These are phyloP conservation scores for Elongisporangium anandrum DNA, from an alignment of 352 stramenopile species.

Conservation along the genomic window DNA sequence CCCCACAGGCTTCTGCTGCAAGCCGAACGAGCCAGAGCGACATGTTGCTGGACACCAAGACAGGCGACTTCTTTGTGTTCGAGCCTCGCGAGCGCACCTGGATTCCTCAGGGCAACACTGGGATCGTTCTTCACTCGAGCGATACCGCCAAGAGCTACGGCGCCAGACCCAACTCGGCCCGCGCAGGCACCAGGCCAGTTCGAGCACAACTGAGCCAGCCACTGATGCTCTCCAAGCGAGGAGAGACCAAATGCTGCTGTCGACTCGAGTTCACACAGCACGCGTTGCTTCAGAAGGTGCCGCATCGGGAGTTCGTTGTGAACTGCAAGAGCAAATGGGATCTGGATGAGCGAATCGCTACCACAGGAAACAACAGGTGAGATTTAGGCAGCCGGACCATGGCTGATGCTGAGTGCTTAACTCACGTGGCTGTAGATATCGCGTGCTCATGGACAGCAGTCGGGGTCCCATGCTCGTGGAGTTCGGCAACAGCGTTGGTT, in stretches of 20 bases:
- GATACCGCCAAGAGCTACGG: constrained; percentile 56
- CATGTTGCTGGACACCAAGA: constrained; percentile 67
- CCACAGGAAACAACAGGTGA: constrained; percentile 56
- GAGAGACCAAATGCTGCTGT: constrained; percentile 60
- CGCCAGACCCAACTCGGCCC: constrained; percentile 50
- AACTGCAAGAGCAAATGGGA: constrained; percentile 80
- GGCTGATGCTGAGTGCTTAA: no score
- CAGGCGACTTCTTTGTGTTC: constrained; percentile 68
- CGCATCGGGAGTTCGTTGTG: constrained; percentile 47
- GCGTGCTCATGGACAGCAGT: constrained; percentile 73
- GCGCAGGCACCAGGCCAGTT: constrained; percentile 45
- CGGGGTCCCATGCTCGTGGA: constrained; percentile 75
- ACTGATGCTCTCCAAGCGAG: constrained; percentile 45
- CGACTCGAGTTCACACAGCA: constrained; percentile 53
- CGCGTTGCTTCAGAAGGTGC: constrained; percentile 24
- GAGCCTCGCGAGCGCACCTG: constrained; percentile 26
- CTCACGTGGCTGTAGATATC: constrained; percentile 19
- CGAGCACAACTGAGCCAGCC: constrained; percentile 27
- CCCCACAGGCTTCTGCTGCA: constrained; percentile 7
- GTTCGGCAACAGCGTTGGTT: constrained; percentile 74
- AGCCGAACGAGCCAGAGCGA: constrained; percentile 11
- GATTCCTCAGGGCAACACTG: constrained; percentile 73
- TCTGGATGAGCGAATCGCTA: constrained; percentile 70
- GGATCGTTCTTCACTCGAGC: constrained; percentile 60
- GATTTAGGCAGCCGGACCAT: no score